These are phyloP conservation scores for Ammopiptanthus mongolicus DNA, from an alignment of 306 rosid species.

Conservation along the genomic window DNA sequence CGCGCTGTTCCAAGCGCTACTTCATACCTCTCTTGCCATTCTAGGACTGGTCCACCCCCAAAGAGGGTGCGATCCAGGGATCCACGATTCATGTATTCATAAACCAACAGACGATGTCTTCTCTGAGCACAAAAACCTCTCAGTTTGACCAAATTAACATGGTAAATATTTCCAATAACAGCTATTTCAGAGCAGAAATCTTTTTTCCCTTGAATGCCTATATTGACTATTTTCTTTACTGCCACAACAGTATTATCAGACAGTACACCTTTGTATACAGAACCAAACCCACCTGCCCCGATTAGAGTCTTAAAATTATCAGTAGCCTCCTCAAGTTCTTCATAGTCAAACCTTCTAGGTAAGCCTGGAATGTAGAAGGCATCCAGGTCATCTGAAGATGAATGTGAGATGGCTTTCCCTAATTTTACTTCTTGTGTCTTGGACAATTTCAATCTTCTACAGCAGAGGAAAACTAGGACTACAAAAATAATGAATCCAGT, in stretches of 20 bases:
- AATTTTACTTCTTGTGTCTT: slow-evolving; percentile 34
- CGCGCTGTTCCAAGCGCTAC: slow-evolving; percentile 87
- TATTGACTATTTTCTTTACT: slow-evolving; percentile 74
- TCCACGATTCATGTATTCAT: slow-evolving; percentile 88
- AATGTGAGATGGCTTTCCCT: slow-evolving; percentile 41
- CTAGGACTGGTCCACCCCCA: slow-evolving; percentile 68
- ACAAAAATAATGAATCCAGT: slow-evolving; percentile 42
- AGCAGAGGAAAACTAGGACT: slow-evolving; percentile 44
- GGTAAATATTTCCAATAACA: slow-evolving; percentile 80
- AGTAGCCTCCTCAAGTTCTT: slow-evolving; percentile 72
- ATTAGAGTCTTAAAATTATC: slow-evolving; percentile 64
- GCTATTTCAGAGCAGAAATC: slow-evolving; percentile 93
- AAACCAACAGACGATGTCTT: slow-evolving; percentile 68
- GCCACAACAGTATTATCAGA: slow-evolving; percentile 72
- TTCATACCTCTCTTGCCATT: slow-evolving; percentile 83
- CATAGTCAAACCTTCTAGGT: slow-evolving; percentile 69
- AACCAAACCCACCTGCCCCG: slow-evolving; percentile 90
- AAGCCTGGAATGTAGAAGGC: slow-evolving; percentile 82
- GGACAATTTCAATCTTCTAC: slow-evolving; percentile 44
- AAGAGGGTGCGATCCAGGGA: slow-evolving; percentile 77
- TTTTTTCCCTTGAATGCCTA: slow-evolving; percentile 77
- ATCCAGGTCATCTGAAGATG: slow-evolving; percentile 54
- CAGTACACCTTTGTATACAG: slow-evolving; percentile 74
- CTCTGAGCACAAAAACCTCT: slow-evolving; percentile 83
- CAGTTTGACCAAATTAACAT: slow-evolving; percentile 72